Evolutionary conservation across 2,329 filamentous ascomycete genomes (phyloP).

Genomic region (Raffaelea albimanens): DNA sequence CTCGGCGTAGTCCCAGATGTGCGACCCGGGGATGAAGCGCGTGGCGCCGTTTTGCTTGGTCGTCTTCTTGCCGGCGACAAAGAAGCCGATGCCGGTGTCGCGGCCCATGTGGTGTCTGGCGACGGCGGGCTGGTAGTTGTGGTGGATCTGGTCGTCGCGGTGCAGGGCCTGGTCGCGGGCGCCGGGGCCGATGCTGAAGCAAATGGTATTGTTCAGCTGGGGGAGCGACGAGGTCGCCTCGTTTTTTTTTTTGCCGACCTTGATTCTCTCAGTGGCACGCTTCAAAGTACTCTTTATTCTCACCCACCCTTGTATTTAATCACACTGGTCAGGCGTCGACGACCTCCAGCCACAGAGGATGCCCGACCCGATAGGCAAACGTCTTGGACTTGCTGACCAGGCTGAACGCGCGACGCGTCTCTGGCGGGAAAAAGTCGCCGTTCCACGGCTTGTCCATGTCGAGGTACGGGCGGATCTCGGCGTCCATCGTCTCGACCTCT

Average conservation of each 20-base stretch:
- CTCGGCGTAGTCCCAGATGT: constrained; percentile 19
- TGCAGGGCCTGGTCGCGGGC: constrained; percentile 14
- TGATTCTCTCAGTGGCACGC: too few relatives aligned
- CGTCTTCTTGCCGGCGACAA: constrained; percentile 21
- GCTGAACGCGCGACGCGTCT: constrained; percentile 6
- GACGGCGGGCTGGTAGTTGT: constrained; percentile 11
- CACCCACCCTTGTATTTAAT: constrained; percentile 1
- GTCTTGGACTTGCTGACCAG: constrained; percentile 1
- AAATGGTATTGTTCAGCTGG: constrained; percentile 20
- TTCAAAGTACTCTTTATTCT: too few relatives aligned
- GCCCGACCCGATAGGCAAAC: neutral
- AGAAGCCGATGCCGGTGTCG: constrained; percentile 20
- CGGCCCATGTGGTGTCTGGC: constrained; percentile 11
- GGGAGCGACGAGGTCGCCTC: constrained; percentile 5
- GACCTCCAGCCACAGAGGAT: constrained; percentile 3
- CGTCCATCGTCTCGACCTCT: neutral
- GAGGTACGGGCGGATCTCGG: neutral
- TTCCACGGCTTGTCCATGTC: constrained; percentile 7
- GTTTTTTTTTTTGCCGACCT: neutral
- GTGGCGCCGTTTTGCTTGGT: constrained; percentile 25
- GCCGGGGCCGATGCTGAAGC: constrained; percentile 17
- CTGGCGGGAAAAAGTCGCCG: constrained; percentile 7
- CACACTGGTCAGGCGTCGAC: neutral
- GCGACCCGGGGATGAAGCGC: constrained; percentile 25
- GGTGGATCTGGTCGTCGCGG: constrained; percentile 19